Conservation (phyloP, 208 protist genomes). For the Leishmania mexicana region DNA sequence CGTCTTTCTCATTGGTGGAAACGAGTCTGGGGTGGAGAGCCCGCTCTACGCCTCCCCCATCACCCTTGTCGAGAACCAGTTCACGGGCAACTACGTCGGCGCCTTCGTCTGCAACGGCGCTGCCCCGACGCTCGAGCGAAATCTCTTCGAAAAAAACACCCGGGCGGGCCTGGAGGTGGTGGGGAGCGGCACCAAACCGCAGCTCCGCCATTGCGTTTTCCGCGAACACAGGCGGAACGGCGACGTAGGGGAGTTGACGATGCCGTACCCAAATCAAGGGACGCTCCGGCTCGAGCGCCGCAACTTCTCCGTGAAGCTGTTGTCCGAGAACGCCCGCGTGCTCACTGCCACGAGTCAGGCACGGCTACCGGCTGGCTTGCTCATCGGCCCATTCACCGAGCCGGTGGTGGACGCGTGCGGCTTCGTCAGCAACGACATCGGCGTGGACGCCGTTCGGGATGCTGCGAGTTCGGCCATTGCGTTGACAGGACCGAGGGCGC, state of each 20-base stretch:
- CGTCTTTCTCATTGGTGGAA: constrained; percentile 45
- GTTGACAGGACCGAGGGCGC: constrained; percentile 19
- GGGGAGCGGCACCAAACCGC: constrained; percentile 47
- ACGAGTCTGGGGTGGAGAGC: constrained; percentile 11
- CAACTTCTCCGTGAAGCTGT: constrained; percentile 36
- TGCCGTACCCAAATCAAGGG: constrained; percentile 35
- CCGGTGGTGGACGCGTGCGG: constrained; percentile 45
- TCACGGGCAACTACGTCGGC: constrained; percentile 78
- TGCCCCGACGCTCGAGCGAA: constrained; percentile 51
- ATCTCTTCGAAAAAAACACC: constrained; percentile 76
- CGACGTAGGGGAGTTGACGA: neutral
- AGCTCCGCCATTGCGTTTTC: constrained; percentile 69
- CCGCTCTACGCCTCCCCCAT: constrained; percentile 8
- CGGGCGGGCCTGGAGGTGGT: constrained; percentile 73
- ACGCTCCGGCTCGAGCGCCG: constrained; percentile 36
- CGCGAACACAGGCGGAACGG: constrained; percentile 28
- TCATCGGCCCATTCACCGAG: constrained; percentile 47
- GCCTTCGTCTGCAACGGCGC: constrained; percentile 66
- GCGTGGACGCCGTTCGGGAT: constrained; percentile 63
- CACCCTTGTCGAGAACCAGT: constrained; percentile 57
- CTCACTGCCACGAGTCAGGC: constrained; percentile 33
- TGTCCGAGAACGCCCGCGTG: constrained; percentile 44
- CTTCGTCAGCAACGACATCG: constrained; percentile 78
- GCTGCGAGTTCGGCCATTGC: constrained; percentile 11
- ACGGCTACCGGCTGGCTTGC: constrained; percentile 48